Percentiles rank a stretch among this genome's conserved stretches.
Evolutionary conservation across 1,139 yeast species (phyloP).

Genomic region (Tardiomyces depauwii): DNA sequence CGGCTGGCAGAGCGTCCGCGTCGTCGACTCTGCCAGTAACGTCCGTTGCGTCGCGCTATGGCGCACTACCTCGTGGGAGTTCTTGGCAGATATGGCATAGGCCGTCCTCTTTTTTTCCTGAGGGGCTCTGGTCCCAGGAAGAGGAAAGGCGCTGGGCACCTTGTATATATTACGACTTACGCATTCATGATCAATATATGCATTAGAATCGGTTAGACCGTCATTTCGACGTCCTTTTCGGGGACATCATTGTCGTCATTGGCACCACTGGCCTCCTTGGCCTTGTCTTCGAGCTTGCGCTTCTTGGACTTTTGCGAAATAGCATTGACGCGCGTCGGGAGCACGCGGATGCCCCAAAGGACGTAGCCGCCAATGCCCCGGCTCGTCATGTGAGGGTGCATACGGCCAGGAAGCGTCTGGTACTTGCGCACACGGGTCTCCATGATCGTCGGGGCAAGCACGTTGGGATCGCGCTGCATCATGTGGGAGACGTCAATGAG

Average conservation of each 20-base stretch:
- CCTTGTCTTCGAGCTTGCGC: constrained; percentile 13
- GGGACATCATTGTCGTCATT: constrained; percentile 1
- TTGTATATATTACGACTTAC: neutral
- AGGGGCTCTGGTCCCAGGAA: too few species aligned
- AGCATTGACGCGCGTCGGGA: constrained; percentile 50
- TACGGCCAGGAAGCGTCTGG: constrained; percentile 87
- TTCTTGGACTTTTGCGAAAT: constrained; percentile 20
- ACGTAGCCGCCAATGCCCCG: constrained; percentile 89
- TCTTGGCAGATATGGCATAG: neutral
- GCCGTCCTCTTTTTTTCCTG: neutral
- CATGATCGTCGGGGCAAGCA: constrained; percentile 71
- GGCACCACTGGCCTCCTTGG: constrained; percentile 2
- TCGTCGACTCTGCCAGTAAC: neutral
- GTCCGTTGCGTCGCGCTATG: neutral
- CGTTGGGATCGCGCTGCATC: constrained; percentile 45
- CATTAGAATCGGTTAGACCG: neutral
- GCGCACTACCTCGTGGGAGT: neutral
- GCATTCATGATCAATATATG: neutral
- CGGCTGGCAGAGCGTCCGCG: neutral
- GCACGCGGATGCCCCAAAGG: constrained; percentile 67
- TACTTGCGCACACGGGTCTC: constrained; percentile 79
- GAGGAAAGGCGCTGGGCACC: too few species aligned
- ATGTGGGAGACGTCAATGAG: constrained; percentile 63
- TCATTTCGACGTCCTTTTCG: neutral
- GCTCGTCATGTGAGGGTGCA: constrained; percentile 93